Evolutionary conservation across 768 basidiomycete genomes (phyloP).

Genomic region (Leccinellum luteum): DNA sequence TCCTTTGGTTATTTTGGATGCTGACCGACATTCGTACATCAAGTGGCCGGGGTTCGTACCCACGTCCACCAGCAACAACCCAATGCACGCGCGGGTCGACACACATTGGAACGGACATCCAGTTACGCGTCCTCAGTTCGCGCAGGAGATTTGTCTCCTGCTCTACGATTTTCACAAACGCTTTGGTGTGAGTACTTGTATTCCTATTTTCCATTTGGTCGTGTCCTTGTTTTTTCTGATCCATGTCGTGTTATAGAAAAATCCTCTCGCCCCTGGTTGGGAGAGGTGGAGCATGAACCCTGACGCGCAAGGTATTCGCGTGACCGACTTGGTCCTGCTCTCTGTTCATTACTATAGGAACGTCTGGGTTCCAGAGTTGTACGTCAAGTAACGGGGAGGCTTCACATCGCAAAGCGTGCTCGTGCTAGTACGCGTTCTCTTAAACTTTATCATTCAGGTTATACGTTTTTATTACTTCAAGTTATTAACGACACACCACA

Average conservation of each 20-base stretch:
- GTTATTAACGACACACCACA: neutral
- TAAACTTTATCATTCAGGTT: neutral
- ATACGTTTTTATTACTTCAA: neutral
- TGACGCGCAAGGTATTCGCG: neutral
- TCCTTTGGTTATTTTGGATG: neutral
- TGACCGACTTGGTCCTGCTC: neutral
- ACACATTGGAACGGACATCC: neutral
- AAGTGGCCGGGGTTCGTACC: conserved; percentile 1
- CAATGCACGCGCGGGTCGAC: neutral
- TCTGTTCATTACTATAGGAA: neutral
- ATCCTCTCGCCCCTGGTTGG: neutral
- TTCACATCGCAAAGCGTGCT: no score
- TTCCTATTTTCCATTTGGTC: neutral
- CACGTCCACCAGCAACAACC: neutral
- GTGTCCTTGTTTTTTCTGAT: neutral
- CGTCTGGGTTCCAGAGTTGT: neutral
- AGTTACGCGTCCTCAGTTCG: neutral
- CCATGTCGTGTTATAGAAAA: neutral
- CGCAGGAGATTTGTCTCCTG: neutral
- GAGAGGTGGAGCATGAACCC: neutral
- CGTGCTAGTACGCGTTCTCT: neutral
- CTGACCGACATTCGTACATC: neutral
- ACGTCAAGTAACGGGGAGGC: neutral
- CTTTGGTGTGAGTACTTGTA: neutral
- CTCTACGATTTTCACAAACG: neutral